These are phyloP conservation scores for Silene latifolia DNA, from an alignment of 148 eudicot species.

Conservation along the genomic window DNA sequence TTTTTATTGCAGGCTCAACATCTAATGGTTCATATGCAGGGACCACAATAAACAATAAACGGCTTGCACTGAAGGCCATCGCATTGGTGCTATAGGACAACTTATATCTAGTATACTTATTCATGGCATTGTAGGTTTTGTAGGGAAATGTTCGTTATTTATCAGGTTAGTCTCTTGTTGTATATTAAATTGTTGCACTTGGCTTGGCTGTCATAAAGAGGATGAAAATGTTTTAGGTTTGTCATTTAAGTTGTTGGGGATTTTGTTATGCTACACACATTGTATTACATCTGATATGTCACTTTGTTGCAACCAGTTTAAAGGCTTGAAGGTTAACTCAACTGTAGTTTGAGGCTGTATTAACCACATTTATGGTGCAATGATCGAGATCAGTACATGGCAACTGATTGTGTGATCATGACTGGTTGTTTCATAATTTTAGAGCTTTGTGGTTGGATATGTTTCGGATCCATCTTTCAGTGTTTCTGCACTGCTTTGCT, in stretches of 20 bases:
- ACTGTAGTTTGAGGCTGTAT: not conserved
- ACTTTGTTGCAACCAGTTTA: not conserved
- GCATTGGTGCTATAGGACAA: constrained; percentile 13
- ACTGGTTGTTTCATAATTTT: not conserved
- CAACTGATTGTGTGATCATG: not conserved
- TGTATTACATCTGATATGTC: not conserved
- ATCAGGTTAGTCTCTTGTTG: constrained; percentile 22
- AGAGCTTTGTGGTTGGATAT: not conserved
- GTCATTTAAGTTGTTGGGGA: not conserved
- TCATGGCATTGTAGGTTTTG: constrained; percentile 26
- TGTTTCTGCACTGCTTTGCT: too few relatives aligned
- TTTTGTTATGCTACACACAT: not conserved
- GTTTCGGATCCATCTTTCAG: not conserved
- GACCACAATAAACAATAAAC: constrained; percentile 53
- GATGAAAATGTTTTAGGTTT: constrained; percentile 1
- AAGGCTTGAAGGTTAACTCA: not conserved
- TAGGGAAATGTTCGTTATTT: constrained; percentile 17
- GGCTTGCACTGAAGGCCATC: constrained; percentile 12
- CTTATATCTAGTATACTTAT: constrained; percentile 22
- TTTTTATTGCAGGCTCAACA: constrained; percentile 37
- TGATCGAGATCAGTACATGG: not conserved
- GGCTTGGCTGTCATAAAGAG: not conserved
- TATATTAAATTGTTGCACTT: constrained; percentile 20
- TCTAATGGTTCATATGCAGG: constrained; percentile 58
- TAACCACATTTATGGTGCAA: not conserved